A percentile compares a stretch with the other conserved stretches of the same genome.
These are phyloP conservation scores for Suillus paluster DNA, from an alignment of 768 basidiomycete genomes.

Conservation along the genomic window DNA sequence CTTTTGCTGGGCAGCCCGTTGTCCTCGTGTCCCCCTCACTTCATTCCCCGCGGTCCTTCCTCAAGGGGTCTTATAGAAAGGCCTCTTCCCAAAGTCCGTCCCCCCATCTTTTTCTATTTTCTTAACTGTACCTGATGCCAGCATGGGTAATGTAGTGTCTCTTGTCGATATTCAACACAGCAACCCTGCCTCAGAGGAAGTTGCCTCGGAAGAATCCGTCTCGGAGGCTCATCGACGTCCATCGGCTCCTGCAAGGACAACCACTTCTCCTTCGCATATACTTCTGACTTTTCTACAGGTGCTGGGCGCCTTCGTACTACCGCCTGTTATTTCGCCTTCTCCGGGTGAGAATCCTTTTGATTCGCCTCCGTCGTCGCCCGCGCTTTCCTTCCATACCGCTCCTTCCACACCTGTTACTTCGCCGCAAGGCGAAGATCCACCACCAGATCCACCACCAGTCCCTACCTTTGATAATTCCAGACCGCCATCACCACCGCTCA, in stretches of 20 bases:
- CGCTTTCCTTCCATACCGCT: constrained; percentile 50
- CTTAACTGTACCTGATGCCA: constrained; percentile 18
- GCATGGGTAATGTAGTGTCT: constrained; percentile 39
- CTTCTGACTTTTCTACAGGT: constrained; percentile 37
- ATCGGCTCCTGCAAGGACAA: constrained; percentile 17
- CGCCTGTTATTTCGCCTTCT: constrained; percentile 38
- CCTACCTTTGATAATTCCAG: constrained; percentile 24
- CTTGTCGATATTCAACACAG: constrained; percentile 32
- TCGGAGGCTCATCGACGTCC: neutral
- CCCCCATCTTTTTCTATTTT: constrained; percentile 7
- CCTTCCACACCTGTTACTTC: constrained; percentile 50
- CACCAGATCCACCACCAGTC: constrained; percentile 24
- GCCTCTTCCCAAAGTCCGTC: constrained; percentile 28
- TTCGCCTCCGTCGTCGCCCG: constrained; percentile 43
- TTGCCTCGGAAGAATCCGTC: constrained; percentile 5
- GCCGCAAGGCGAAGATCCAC: constrained; percentile 43
- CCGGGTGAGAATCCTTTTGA: constrained; percentile 41
- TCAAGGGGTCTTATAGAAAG: constrained; percentile 25
- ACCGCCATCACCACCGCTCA: constrained; percentile 31
- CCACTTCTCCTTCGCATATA: constrained; percentile 39
- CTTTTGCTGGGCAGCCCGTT: constrained; percentile 25
- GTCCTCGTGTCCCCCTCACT: constrained; percentile 34
- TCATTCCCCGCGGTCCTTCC: constrained; percentile 31
- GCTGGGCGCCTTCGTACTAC: constrained; percentile 30
- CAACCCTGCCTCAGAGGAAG: constrained; percentile 21